Evolutionary conservation across 2,329 filamentous ascomycete genomes (phyloP).

Genomic region (Apiospora rasikravindrae): DNA sequence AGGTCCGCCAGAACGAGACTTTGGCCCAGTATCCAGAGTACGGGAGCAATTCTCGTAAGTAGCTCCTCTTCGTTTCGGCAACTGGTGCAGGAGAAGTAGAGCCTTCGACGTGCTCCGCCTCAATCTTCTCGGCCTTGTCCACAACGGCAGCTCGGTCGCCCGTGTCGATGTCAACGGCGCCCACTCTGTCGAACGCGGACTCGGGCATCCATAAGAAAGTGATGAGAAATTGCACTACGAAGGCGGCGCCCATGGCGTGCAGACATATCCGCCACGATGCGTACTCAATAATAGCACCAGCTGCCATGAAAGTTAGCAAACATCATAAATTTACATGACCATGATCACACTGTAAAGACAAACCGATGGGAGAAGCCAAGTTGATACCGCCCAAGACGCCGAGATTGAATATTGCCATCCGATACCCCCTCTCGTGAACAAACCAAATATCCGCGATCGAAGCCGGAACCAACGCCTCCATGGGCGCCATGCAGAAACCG

Average conservation of each 20-base stretch:
- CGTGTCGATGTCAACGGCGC: slow-evolving; percentile 7
- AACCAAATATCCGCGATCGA: slow-evolving; percentile 54
- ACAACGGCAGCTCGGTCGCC: neutral
- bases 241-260: slow-evolving; percentile 24
- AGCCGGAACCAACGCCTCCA: slow-evolving; percentile 58
- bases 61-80: slow-evolving; percentile 40
- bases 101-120: slow-evolving; percentile 23
- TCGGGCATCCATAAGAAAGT: slow-evolving; percentile 57
- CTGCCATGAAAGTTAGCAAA: neutral
- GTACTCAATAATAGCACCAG: slow-evolving; percentile 13
- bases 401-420: slow-evolving; percentile 48
- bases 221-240: slow-evolving; percentile 47
- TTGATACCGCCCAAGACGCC: slow-evolving; percentile 47
- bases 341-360: slow-evolving; percentile 38
- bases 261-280: slow-evolving; percentile 3
- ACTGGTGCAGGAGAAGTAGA: slow-evolving; percentile 22
- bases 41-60: slow-evolving; percentile 39
- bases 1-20: slow-evolving; percentile 46
- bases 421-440: slow-evolving; percentile 50
- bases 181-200: slow-evolving; percentile 49
- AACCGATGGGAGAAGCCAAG: slow-evolving; percentile 46
- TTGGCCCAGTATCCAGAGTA: slow-evolving; percentile 43
- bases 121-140: neutral
- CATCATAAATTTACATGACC: slow-evolving; percentile 19
- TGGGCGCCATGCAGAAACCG: slow-evolving; percentile 55